phyloP scores from a whole-genome alignment of 441 rosid genomes.

The Jatropha podagrica region DNA sequence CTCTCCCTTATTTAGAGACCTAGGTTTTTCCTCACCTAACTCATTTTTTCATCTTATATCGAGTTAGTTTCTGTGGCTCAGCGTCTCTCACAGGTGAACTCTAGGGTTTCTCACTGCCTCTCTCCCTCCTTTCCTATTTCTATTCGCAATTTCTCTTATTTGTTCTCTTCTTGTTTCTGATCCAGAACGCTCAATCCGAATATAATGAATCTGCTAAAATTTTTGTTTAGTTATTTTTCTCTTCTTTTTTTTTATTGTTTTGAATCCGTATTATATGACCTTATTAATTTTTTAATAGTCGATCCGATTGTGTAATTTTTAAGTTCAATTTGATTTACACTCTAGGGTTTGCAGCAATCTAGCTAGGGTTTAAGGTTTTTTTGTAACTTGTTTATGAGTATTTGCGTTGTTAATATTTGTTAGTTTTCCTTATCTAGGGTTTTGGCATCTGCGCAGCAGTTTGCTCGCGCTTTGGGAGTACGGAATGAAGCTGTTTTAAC shows the following conservation, averaged over 20 bases:
- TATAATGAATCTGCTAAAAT: background rate
- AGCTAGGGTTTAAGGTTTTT: constrained; percentile 32
- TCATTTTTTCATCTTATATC: background rate
- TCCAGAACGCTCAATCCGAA: background rate
- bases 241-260: background rate
- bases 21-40: constrained; percentile 16
- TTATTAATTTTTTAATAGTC: background rate
- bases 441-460: background rate
- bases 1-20: background rate
- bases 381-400: background rate
- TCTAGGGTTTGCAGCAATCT: constrained; percentile 18
- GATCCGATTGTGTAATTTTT: background rate
- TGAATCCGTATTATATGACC: background rate
- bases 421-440: background rate
- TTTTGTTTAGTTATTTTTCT: background rate
- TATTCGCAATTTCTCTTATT: background rate
- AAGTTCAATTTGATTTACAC: background rate
- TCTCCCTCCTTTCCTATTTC: background rate
- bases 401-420: background rate
- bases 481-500: background rate
- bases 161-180: background rate
- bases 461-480: too few species aligned
- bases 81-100: constrained; percentile 32
- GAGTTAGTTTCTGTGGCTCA: constrained; percentile 25
- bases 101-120: constrained; percentile 23